Percentiles rank a stretch among this genome's conserved stretches.
Conservation (phyloP, 202 grass and related monocot genomes). For the Dendrocalamus latiflorus region DNA sequence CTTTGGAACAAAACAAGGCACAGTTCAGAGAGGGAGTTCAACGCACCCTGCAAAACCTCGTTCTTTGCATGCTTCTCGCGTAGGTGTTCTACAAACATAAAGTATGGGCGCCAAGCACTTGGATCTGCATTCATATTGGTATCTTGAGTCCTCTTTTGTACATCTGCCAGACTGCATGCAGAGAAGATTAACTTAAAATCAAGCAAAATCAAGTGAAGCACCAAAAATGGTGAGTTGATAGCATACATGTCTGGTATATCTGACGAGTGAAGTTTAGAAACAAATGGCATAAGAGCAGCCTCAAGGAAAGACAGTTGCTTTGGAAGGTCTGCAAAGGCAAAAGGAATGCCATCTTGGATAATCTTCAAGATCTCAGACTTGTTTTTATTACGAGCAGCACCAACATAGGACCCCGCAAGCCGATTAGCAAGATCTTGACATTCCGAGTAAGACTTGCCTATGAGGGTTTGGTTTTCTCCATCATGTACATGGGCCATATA, state of each 20-base stretch:
- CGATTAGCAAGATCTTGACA: slow-evolving; percentile 82
- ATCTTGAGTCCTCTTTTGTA: slow-evolving; percentile 63
- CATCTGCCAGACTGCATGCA: slow-evolving; percentile 60
- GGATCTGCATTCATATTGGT: slow-evolving; percentile 60
- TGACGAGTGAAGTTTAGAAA: slow-evolving; percentile 62
- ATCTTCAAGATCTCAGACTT: slow-evolving; percentile 86
- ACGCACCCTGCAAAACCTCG: too few species aligned
- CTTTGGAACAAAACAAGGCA: background rate
- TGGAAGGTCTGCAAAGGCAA: slow-evolving; percentile 67
- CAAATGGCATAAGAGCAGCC: slow-evolving; percentile 75
- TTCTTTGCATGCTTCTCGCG: slow-evolving; percentile 62
- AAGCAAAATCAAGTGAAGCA: slow-evolving; percentile 27
- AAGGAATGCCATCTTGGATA: slow-evolving; percentile 65
- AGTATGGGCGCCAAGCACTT: slow-evolving; percentile 60
- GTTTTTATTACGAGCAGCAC: slow-evolving; percentile 60
- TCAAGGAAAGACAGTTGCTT: slow-evolving; percentile 76
- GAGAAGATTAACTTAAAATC: slow-evolving; percentile 30
- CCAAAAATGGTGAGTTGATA: slow-evolving; percentile 10
- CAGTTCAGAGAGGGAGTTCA: background rate
- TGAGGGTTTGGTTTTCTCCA: slow-evolving; percentile 41
- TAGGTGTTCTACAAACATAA: slow-evolving; percentile 60
- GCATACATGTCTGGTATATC: slow-evolving; percentile 91
- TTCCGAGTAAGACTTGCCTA: slow-evolving; percentile 68
- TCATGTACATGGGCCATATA: slow-evolving; percentile 42
- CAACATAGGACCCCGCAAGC: slow-evolving; percentile 68